phyloP scores from a whole-genome alignment of 768 basidiomycete genomes.

The Clitopilus passeckerianus region DNA sequence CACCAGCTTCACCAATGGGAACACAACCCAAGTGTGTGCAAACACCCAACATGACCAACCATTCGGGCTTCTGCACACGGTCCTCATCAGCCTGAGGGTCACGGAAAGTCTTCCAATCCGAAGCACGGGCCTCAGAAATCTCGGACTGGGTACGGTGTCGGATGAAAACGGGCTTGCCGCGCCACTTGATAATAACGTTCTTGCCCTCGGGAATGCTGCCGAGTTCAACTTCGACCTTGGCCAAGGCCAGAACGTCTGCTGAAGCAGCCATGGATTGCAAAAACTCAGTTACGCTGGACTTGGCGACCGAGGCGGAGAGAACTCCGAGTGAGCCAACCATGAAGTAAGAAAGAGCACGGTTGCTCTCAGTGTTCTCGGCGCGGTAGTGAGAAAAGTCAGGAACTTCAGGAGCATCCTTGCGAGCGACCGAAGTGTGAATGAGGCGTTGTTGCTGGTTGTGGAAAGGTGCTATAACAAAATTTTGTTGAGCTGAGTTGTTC shows the following conservation, averaged over 20 bases:
- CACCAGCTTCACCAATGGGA: slow-evolving; percentile 95
- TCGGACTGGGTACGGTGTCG: slow-evolving; percentile 90
- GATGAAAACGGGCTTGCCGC: slow-evolving; percentile 99
- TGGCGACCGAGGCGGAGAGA: slow-evolving; percentile 90
- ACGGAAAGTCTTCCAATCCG: slow-evolving; percentile 82
- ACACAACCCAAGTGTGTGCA: slow-evolving; percentile 99
- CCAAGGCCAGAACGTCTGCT: slow-evolving; percentile 95
- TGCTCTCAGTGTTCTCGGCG: slow-evolving; percentile 54
- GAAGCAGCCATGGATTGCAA: slow-evolving; percentile 95
- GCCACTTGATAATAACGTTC: slow-evolving; percentile 98
- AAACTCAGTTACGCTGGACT: slow-evolving; percentile 91
- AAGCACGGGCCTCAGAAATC: slow-evolving; percentile 85
- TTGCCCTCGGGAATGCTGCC: slow-evolving; percentile 91
- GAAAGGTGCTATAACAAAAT: slow-evolving; percentile 34
- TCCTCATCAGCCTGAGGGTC: slow-evolving; percentile 91
- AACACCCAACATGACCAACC: slow-evolving; percentile 89
- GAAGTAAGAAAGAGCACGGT: slow-evolving; percentile 82
- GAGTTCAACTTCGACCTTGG: slow-evolving; percentile 96
- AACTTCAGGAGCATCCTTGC: slow-evolving; percentile 71
- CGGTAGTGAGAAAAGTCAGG: slow-evolving; percentile 89
- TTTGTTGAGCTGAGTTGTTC: slow-evolving; percentile 4
- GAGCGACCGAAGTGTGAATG: slow-evolving; percentile 70
- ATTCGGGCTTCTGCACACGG: slow-evolving; percentile 91
- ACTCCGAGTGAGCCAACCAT: slow-evolving; percentile 91
- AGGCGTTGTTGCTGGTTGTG: slow-evolving; percentile 60